Evolutionary conservation across 108 stramenopile genomes (phyloP), one percentile per base, ranked within the genome.

Genomic region (Cyclostephanos invisitatus): DNA sequence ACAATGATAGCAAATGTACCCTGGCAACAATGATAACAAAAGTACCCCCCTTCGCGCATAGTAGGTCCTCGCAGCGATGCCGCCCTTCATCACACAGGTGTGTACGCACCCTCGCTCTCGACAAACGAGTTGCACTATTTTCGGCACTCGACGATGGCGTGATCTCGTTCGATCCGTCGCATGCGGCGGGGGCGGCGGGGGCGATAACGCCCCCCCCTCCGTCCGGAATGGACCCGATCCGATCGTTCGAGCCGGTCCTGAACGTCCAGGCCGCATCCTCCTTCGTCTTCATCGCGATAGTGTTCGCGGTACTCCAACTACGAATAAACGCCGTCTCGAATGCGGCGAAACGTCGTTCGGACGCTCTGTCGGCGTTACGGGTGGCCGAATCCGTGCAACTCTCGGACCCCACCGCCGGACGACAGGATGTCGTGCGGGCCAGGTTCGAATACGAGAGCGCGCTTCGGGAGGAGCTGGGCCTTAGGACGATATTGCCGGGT

Each of bases 401-500:
- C 6, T 70, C 76, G 18, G 83, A 68, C 7, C 64, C 77, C 2
- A 69, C 67, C 60, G 64, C 17, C 18, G 35, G 27, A 25, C 40
- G 44, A 36, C 62, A 53, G 62, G 56, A 67, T 14, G 55, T 86
- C 14, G 22, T 56, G 44, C 9, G 49, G 46, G 74, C 86, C 0
- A 73, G 79, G 49, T 32, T 55, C 15, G 67, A 75, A 25, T 91
- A 87, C 57, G 85, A 87, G 56, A 58, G 68, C 9, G 87, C 90
- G 18, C 77, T 89, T 20, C 35, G 44, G 10, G 46, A 79, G 38
- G 90, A 89, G 56, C 73, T 88, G 56, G 11, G 68, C 22, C 67
- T 91, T 53, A 80, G 90, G 56, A 86, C 78, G 40, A 71, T 91
- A 14, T 57, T 89, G 47, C 87, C 87, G 29, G 90, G 90, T 24